phyloP scores from a whole-genome alignment of 2,329 filamentous ascomycete species.

The Microdochium nivale region DNA sequence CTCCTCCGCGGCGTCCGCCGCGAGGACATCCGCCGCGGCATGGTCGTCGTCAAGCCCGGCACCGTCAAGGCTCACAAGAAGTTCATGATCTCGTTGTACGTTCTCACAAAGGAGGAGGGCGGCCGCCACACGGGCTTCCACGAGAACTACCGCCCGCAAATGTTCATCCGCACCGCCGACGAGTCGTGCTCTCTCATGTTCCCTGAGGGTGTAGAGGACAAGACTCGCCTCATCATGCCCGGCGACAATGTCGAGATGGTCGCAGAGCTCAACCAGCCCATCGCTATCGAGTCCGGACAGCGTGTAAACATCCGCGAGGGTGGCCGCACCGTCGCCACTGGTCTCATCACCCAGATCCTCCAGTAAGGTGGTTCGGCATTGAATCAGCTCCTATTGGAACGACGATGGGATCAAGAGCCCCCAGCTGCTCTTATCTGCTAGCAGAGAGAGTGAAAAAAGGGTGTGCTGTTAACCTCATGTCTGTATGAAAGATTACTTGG shows the following conservation, averaged over 20 bases:
- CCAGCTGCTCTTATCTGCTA: no score
- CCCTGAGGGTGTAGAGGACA: constrained; percentile 74
- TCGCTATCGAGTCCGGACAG: constrained; percentile 85
- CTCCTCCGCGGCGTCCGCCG: constrained; percentile 92
- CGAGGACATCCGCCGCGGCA: constrained; percentile 89
- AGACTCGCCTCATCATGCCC: constrained; percentile 76
- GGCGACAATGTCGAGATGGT: constrained; percentile 99
- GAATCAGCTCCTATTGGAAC: background rate
- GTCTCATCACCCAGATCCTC: constrained; percentile 68
- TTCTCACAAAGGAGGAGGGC: constrained; percentile 95
- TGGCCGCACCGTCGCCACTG: constrained; percentile 80
- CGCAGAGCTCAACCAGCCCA: constrained; percentile 72
- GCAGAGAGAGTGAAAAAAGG: background rate
- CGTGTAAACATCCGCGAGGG: constrained; percentile 98
- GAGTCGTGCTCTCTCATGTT: constrained; percentile 71
- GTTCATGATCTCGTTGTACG: constrained; percentile 94
- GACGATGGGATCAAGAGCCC: background rate
- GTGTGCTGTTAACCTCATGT: background rate
- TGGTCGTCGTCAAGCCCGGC: constrained; percentile 84
- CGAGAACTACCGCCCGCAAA: constrained; percentile 93
- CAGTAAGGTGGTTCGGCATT: constrained; percentile 31
- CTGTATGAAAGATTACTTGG: background rate
- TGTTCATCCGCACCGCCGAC: constrained; percentile 90
- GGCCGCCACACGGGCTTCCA: constrained; percentile 93
- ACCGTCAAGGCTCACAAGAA: constrained; percentile 79